Conservation (phyloP, 148 eudicot genomes). For the Agrostemma githago region DNA sequence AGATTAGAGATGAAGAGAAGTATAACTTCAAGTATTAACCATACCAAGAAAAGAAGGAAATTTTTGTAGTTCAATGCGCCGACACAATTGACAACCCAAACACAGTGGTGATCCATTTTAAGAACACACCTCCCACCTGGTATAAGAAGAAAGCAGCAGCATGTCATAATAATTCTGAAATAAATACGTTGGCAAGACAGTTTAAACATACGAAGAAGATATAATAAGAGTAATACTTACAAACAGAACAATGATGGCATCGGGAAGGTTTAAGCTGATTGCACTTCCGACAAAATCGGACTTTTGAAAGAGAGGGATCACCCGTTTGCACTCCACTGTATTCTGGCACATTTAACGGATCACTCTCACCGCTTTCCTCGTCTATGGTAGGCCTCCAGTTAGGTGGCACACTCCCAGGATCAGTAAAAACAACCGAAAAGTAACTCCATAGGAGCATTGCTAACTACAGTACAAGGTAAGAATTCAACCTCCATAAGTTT, state of each 20-base stretch:
- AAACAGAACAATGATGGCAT: constrained; percentile 99
- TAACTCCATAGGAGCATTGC: constrained; percentile 96
- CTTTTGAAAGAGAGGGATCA: constrained; percentile 41
- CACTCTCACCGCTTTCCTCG: constrained; percentile 82
- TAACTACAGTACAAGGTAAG: constrained; percentile 63
- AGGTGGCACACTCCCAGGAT: constrained; percentile 93
- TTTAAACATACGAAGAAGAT: not conserved
- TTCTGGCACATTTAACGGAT: constrained; percentile 59
- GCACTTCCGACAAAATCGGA: constrained; percentile 90
- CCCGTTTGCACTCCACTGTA: constrained; percentile 40
- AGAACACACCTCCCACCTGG: constrained; percentile 94
- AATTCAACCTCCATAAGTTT: constrained; percentile 10
- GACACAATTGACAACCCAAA: constrained; percentile 98
- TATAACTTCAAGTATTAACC: constrained; percentile 11
- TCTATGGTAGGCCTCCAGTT: constrained; percentile 80
- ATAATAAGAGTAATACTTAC: constrained; percentile 44
- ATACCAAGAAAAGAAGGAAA: constrained; percentile 97
- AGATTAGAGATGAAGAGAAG: not conserved
- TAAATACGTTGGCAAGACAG: not conserved
- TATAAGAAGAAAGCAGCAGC: constrained; percentile 10
- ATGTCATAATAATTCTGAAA: constrained; percentile 11
- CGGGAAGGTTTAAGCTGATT: constrained; percentile 94
- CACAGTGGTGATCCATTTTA: constrained; percentile 99
- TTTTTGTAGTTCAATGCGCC: constrained; percentile 96
- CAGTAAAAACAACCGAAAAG: constrained; percentile 82